A percentile compares a stretch with the other conserved stretches of the same genome.
Evolutionary conservation across 2,329 filamentous ascomycete genomes (phyloP).

Genomic region (Immersiporthe knoxdaviesiana): DNA sequence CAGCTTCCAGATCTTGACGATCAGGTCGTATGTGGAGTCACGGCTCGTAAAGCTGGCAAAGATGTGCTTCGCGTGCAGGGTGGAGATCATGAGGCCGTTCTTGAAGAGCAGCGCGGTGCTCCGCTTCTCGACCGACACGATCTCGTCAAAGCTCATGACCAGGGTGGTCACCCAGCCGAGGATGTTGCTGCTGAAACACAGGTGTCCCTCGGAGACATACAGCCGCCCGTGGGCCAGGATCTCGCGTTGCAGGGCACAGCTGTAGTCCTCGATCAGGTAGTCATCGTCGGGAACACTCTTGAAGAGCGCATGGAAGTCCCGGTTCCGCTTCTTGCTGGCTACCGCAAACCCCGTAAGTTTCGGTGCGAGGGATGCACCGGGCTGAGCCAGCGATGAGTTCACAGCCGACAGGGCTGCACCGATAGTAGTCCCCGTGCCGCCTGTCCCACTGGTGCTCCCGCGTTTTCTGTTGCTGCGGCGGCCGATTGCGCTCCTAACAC

Average conservation of each 20-base stretch:
- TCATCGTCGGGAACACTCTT: conserved; percentile 97
- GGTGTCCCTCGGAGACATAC: conserved; percentile 95
- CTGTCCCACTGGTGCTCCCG: conserved; percentile 65
- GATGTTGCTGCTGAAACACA: conserved; percentile 99
- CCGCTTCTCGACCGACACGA: conserved; percentile 95
- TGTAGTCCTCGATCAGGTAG: conserved; percentile 97
- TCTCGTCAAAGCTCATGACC: conserved; percentile 97
- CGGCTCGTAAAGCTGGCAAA: conserved; percentile 95
- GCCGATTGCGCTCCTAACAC: conserved; percentile 65
- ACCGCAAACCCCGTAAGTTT: conserved; percentile 94
- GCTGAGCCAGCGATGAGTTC: conserved; percentile 69
- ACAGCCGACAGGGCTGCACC: conserved; percentile 74
- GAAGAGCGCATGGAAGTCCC: conserved; percentile 92
- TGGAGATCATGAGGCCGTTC: conserved; percentile 96
- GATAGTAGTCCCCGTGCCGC: conserved; percentile 64
- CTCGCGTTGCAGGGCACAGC: conserved; percentile 92
- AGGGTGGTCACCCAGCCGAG: conserved; percentile 97
- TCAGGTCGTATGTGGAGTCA: conserved; percentile 94
- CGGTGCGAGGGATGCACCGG: conserved; percentile 62
- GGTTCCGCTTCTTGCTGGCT: conserved; percentile 92
- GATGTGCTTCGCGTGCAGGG: conserved; percentile 89
- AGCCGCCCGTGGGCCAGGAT: conserved; percentile 92
- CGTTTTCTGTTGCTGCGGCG: conserved; percentile 66
- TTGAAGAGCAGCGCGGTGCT: conserved; percentile 95
- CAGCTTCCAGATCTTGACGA: conserved; percentile 98